These are phyloP conservation scores for Arthrobotrys musiformis DNA, from an alignment of 2,329 filamentous ascomycete genomes.

Conservation along the genomic window DNA sequence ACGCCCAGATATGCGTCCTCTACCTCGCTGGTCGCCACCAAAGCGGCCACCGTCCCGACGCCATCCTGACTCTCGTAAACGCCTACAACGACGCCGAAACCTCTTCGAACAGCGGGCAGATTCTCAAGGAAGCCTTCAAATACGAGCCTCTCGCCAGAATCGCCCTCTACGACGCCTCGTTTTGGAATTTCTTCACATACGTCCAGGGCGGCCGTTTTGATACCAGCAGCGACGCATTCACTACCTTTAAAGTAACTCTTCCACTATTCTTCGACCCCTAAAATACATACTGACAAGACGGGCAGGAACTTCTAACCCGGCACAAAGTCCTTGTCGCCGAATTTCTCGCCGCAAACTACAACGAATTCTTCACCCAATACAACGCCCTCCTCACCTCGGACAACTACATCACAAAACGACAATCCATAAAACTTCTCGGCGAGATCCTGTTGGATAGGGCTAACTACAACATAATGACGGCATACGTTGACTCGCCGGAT, in stretches of 20 bases:
- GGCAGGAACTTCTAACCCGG: constrained; percentile 87
- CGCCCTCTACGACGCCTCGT: constrained; percentile 93
- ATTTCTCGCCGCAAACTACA: constrained; percentile 89
- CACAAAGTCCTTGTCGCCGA: constrained; percentile 91
- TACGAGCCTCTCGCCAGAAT: constrained; percentile 90
- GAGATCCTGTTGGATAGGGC: constrained; percentile 93
- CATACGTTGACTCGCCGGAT: constrained; percentile 93
- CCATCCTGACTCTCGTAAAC: constrained; percentile 58
- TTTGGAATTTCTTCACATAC: constrained; percentile 98
- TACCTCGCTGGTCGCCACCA: constrained; percentile 62
- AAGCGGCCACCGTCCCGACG: constrained; percentile 58
- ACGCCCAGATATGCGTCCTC: constrained; percentile 72
- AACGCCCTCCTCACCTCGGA: constrained; percentile 88
- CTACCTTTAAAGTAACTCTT: constrained; percentile 80
- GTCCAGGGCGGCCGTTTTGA: constrained; percentile 97
- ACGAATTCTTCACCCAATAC: constrained; percentile 87
- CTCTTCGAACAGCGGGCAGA: constrained; percentile 59
- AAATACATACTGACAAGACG: constrained; percentile 27
- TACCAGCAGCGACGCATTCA: constrained; percentile 96
- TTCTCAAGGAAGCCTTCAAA: constrained; percentile 70
- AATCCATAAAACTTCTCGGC: constrained; percentile 96
- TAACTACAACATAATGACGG: constrained; percentile 98
- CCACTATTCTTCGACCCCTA: neutral
- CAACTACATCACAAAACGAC: constrained; percentile 96
- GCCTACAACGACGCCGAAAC: constrained; percentile 59